Evolutionary conservation across 2,329 filamentous ascomycete genomes (phyloP).

Genomic region (Lachnellula cervina): DNA sequence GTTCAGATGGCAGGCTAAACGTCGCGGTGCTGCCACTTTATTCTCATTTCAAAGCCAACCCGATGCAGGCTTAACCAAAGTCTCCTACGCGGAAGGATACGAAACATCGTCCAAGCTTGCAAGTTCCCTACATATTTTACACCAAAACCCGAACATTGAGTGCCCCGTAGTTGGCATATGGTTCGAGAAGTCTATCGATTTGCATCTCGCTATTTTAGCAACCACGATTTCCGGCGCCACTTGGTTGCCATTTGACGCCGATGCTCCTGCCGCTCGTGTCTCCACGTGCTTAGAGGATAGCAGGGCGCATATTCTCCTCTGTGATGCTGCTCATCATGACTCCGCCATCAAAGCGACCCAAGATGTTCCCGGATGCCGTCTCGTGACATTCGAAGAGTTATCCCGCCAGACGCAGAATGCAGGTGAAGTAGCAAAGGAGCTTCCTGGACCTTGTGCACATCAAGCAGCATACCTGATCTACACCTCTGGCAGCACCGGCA

Average conservation of each 20-base stretch:
- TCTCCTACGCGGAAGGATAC: constrained; percentile 1
- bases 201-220: constrained; percentile 5
- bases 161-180: constrained; percentile 2
- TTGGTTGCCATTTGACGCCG: neutral
- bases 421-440: neutral
- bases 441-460: neutral
- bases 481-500: constrained; percentile 9
- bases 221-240: constrained; percentile 5
- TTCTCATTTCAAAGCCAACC: constrained; percentile 1
- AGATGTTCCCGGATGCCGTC: neutral
- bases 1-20: constrained; percentile 1
- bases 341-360: neutral
- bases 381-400: neutral
- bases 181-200: constrained; percentile 5
- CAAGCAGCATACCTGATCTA: constrained; percentile 14
- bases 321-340: neutral
- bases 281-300: neutral
- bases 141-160: neutral
- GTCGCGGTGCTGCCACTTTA: neutral
- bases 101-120: neutral
- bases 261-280: neutral
- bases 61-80: neutral
- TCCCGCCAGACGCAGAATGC: neutral
- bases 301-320: neutral
- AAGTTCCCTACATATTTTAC: neutral